Conservation (phyloP, 179 eudicot genomes). For the Spergularia azorica region DNA sequence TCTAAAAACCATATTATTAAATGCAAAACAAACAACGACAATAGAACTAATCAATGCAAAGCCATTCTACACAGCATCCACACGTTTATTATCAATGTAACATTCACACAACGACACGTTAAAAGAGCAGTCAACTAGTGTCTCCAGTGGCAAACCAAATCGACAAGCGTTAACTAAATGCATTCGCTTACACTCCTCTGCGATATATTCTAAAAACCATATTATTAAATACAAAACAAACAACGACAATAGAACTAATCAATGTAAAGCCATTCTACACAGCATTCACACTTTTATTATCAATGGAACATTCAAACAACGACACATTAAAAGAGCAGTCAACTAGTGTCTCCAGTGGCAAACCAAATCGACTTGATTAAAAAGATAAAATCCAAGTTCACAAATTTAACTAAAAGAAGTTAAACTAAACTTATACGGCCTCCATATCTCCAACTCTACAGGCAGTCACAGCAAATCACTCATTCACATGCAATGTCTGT, state of each 20-base stretch:
- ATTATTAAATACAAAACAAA: not conserved
- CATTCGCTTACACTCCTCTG: not conserved
- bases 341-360: not conserved
- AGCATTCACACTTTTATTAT: not conserved
- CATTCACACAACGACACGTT: constrained; percentile 7
- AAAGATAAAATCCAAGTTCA: constrained; percentile 2
- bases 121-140: not conserved
- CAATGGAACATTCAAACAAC: not conserved
- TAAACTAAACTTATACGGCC: not conserved
- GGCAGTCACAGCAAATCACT: not conserved
- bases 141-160: not conserved
- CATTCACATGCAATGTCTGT: not conserved
- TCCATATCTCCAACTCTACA: not conserved
- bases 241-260: constrained; percentile 3
- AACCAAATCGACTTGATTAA: not conserved
- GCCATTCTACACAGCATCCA: not conserved
- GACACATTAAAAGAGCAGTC: constrained; percentile 11
- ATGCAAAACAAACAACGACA: not conserved
- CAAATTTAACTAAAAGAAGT: not conserved
- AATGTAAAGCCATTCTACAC: not conserved
- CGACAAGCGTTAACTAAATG: not conserved
- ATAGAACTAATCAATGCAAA: not conserved
- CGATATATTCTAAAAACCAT: not conserved
- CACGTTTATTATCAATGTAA: not conserved
- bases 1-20: not conserved